Conservation (phyloP, 495 filamentous ascomycete species). For the Astrothelium macrocarpum region DNA sequence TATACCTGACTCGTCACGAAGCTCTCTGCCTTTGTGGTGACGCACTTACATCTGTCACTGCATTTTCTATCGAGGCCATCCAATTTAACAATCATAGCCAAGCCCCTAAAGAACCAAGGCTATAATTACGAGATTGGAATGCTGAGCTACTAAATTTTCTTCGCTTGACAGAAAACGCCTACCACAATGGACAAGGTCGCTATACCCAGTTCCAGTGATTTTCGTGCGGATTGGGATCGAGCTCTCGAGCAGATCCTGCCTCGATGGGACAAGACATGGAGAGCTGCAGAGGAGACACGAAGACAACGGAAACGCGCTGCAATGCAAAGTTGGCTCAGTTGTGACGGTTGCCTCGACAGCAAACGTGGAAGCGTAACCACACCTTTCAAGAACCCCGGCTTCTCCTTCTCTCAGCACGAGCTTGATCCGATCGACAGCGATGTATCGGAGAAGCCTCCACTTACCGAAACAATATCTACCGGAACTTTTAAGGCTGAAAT, state of each 20-base stretch:
- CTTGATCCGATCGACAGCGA: neutral
- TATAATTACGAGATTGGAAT: neutral
- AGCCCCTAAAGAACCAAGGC: neutral
- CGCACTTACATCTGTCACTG: neutral
- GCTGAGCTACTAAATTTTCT: neutral
- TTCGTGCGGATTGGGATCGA: neutral
- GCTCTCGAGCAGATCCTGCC: neutral
- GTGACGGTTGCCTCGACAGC: neutral
- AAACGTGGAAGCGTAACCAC: neutral
- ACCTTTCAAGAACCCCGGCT: neutral
- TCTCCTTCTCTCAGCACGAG: neutral
- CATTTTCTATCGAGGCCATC: neutral
- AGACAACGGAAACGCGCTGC: neutral
- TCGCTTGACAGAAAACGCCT: neutral
- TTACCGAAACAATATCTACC: neutral
- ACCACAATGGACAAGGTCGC: neutral
- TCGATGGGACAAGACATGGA: slow-evolving; percentile 4
- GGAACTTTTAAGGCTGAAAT: slow-evolving; percentile 22
- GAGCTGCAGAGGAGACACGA: neutral
- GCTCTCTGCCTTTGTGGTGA: neutral
- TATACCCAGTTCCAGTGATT: neutral
- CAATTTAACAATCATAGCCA: neutral
- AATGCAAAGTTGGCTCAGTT: neutral
- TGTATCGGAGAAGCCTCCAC: neutral
- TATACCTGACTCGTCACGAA: neutral